phyloP scores from a whole-genome alignment of 805 yeast genomes.

The Lachancea thermotolerans region DNA sequence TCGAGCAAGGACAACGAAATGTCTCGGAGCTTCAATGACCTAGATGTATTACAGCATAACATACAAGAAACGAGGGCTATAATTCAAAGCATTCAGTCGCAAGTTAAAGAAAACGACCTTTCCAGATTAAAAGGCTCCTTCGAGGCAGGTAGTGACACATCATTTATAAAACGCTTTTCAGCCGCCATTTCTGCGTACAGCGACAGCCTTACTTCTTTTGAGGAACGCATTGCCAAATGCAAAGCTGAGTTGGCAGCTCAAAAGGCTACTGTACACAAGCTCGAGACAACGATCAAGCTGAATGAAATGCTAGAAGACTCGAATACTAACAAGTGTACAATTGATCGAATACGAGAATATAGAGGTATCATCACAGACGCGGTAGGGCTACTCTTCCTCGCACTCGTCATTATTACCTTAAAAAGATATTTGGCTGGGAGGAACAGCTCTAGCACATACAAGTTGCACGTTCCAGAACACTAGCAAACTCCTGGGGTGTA shows the following conservation, averaged over 20 bases:
- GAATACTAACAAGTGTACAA: slow-evolving; percentile 13
- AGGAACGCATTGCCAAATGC: slow-evolving; percentile 22
- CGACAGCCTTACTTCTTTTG: slow-evolving; percentile 24
- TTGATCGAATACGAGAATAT: slow-evolving; percentile 13
- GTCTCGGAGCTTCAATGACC: slow-evolving; percentile 25
- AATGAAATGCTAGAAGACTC: slow-evolving; percentile 15
- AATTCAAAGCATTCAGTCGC: slow-evolving; percentile 21
- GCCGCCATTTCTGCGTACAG: slow-evolving; percentile 14
- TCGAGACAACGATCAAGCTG: slow-evolving; percentile 21
- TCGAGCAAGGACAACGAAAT: slow-evolving; percentile 24
- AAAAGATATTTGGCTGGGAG: neutral
- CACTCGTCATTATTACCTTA: neutral
- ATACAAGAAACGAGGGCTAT: slow-evolving; percentile 26
- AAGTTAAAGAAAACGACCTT: slow-evolving; percentile 27
- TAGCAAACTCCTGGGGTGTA: too few relatives aligned
- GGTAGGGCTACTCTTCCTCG: slow-evolving; percentile 1
- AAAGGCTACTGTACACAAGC: slow-evolving; percentile 22
- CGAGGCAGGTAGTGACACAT: slow-evolving; percentile 18
- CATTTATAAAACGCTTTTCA: slow-evolving; percentile 21
- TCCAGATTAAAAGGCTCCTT: slow-evolving; percentile 26
- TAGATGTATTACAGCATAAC: slow-evolving; percentile 19
- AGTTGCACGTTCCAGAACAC: too few relatives aligned
- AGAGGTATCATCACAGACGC: slow-evolving; percentile 7
- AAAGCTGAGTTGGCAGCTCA: slow-evolving; percentile 17
- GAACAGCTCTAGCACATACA: neutral